Evolutionary conservation across 139 green algal species (phyloP), one percentile per base, ranked within the genome.

Genomic region (Coccomyxa sp.): DNA sequence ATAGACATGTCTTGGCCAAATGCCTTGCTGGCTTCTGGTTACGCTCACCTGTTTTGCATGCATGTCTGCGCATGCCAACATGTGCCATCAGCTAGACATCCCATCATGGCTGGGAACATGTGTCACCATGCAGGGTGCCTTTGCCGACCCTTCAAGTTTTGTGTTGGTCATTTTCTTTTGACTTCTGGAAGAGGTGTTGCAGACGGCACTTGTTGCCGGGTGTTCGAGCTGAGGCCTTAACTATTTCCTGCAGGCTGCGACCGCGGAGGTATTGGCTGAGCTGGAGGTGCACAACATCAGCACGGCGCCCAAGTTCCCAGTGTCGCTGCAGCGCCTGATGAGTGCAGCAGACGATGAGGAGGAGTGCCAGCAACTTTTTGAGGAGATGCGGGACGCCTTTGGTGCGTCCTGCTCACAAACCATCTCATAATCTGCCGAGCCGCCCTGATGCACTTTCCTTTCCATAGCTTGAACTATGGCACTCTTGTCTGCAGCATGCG

Each of bases 271-370:
- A 18, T 74, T 86, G 31, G 58, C 63, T 30, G 67, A 38, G 10
- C 27, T 88, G 51, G 85, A 83, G 78, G 66, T 76, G 76, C 67
- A 88, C 28, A 45, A 79, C 58, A 85, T 88, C 82, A 84, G 59
- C 67, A 86, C 87, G 4, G 68, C 83, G n/a, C 77, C 84, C 66
- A 90, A 90, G 82, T 21, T 60, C 14, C 66, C 60, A 13, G 28
- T 90, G 9, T n/a, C 80, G n/a, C 58, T 21, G 60, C 31, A 10
- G 32, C 80, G 59, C 32, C 76, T 59, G 16, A 3, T 31, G 14
- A 32, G 23, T 25, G 76, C 31, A 21, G 76, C 76, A 30, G 31
- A 18, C 14, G 23, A 59, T 16, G 14, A 58, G 30, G 76, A 18
- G 14, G 76, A 16, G 13, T 28, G 23, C 30, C 16, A 59, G 30